Evolutionary conservation across 345 rosid species (phyloP), one percentile per base, ranked within the genome.

Genomic region (Passiflora organensis): DNA sequence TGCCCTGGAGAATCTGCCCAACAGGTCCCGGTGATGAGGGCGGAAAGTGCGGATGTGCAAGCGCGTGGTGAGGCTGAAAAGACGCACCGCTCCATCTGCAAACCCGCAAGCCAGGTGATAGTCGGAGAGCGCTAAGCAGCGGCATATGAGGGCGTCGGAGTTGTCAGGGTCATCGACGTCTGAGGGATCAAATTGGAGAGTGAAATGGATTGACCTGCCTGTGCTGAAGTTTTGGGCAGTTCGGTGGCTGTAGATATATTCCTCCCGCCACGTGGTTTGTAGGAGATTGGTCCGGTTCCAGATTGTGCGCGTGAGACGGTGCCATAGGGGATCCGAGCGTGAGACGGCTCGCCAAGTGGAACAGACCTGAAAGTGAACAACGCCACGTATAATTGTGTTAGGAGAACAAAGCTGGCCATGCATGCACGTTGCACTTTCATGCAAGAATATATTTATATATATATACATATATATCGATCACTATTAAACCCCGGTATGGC

Each of bases 341-440:
- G 91, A 89, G 1, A 89, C 78, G 0, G 90, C 84, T 6, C 74
- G 93, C 99, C 99, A 93, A 72, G 93, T 93, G 58, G 94, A 72
- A 50, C 95, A 89, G 0, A 89, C 97, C 97, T 89, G 71, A 59
- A 51, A 43, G 38, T 32, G 20, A 1, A 47, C 4, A 46, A 14
- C 1, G 36, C 2, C 42, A 42, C 56, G 42, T 24, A 18, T 11
- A 13, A 1, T 17, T 13, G 10, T 13, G 32, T 12, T 2, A 20
- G 15, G n/a, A 10, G 13, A 22, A 13, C 17, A 28, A 17, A 2
- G 23, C 18, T 0, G 13, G 24, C 48, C 60, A 54, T 38, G 60
- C 70, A 66, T 48, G 63, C 63, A 45, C 53, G 54, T 46, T 47
- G 37, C 58, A 6, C 5, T 8, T 2, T 11, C 14, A 17, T 8